Evolutionary conservation across 2,329 filamentous ascomycete genomes (phyloP), one percentile per base, ranked within the genome.

Genomic region (Microdochium trichocladiopsis): DNA sequence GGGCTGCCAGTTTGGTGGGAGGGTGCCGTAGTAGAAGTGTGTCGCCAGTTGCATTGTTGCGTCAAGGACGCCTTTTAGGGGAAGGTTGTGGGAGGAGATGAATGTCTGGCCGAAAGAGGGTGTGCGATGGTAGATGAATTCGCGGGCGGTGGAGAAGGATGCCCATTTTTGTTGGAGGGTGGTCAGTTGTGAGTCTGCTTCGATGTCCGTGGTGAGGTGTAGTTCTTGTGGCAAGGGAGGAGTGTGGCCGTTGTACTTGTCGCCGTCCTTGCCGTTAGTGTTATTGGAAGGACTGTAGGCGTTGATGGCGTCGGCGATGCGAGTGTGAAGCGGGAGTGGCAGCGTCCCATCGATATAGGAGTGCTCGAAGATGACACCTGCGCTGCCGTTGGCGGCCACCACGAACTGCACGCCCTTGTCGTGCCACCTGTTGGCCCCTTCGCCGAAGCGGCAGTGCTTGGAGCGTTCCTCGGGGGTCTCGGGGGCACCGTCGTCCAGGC

Each of bases 371-470:
- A 62, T 55, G 24, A 51, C 55, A 9, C 52, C 60, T 2, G 60
- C 63, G 16, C 55, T 52, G 8, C 61, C 62, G 51, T 64, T 63
- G n/a, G 47, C 51, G 47, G 57, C 61, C n/a, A 64, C 53, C 16
- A 54, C 48, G 49, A 63, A 63, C 51, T 61, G 59, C 5, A 63
- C 23, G 12, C 52, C 47, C 51, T 64, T 64, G 49, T 64, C 62
- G 47, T 50, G 51, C 62, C 62, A 64, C 31, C 61, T 51, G 50
- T 62, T 64, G 22, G 50, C 48, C 23, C 57, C 55, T 33, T 57
- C 50, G 31, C 55, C 60, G 37, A 55, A 49, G 25, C 57, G 52
- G 48, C 56, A 60, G 16, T 60, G 56, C 25, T 54, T 51, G 5
- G 43, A 53, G 12, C 59, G 54, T 31, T 61, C 58, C 14, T 52